A percentile compares a stretch with the other conserved stretches of the same genome.
phyloP scores from a whole-genome alignment of 2,329 filamentous ascomycete genomes.

The Mariannaea sp. region DNA sequence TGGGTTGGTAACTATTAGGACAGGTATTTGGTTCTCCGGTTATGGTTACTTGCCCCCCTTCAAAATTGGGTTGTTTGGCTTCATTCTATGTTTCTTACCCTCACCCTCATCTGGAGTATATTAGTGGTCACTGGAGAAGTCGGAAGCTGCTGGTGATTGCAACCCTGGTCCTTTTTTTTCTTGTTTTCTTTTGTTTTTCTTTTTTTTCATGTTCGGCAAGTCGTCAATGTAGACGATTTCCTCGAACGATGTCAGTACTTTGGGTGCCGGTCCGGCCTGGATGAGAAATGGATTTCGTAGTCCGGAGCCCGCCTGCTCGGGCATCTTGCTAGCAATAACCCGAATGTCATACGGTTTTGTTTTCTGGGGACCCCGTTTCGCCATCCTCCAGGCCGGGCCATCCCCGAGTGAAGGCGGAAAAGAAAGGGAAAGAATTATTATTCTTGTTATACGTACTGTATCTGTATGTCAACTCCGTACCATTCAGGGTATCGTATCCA shows the following conservation, averaged over 20 bases:
- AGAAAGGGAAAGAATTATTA: background rate
- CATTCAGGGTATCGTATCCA: conserved; percentile 3
- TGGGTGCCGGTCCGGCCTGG: conserved; percentile 15
- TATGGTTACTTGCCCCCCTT: too few relatives aligned
- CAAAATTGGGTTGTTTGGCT: too few relatives aligned
- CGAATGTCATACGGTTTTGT: conserved; percentile 30
- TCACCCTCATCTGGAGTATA: conserved; percentile 16
- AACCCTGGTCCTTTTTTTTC: background rate
- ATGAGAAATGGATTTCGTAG: conserved; percentile 6
- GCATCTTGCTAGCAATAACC: conserved; percentile 21
- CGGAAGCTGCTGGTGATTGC: background rate
- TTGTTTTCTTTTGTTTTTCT: conserved; percentile 3
- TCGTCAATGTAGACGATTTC: conserved; percentile 8
- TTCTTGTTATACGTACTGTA: too few relatives aligned
- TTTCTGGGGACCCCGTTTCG: background rate
- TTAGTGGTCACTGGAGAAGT: conserved; percentile 9
- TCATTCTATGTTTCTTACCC: conserved; percentile 14
- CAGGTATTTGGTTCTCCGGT: too few relatives aligned
- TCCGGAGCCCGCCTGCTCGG: conserved; percentile 15
- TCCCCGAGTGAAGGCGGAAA: conserved; percentile 19
- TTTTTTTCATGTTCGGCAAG: conserved; percentile 12
- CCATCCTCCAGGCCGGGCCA: conserved; percentile 19
- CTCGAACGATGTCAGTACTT: conserved; percentile 7
- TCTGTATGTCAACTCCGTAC: too few relatives aligned
- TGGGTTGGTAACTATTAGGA: too few relatives aligned